These are phyloP conservation scores for Arctostaphylos glauca DNA, from an alignment of 148 eudicot species.

Conservation along the genomic window DNA sequence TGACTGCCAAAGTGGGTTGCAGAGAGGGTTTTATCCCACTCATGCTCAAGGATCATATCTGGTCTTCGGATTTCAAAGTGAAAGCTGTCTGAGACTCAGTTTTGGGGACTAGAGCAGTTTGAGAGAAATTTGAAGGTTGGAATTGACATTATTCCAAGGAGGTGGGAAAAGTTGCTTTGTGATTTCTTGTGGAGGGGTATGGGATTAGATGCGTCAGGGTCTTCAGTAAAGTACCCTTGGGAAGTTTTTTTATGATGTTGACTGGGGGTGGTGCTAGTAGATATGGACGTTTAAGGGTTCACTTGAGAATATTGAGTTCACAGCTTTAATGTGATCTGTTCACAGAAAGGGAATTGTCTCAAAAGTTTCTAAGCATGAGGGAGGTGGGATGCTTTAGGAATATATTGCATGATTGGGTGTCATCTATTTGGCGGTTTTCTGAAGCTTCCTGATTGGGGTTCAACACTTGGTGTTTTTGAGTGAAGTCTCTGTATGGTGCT, in stretches of 20 bases:
- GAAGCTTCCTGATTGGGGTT: not conserved
- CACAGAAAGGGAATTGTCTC: not conserved
- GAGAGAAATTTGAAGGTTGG: slow-evolving; percentile 2
- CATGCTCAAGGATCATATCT: not conserved
- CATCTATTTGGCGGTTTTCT: not conserved
- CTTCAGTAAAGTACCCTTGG: not conserved
- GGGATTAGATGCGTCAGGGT: not conserved
- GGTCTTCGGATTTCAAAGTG: not conserved
- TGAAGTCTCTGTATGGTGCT: not conserved
- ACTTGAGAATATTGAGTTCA: not conserved
- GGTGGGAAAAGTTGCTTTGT: not conserved
- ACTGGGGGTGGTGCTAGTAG: not conserved
- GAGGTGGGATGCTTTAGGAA: slow-evolving; percentile 1
- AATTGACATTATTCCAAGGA: not conserved
- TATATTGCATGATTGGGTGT: not conserved
- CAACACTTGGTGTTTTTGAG: not conserved
- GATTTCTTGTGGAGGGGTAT: not conserved
- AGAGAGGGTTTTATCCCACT: not conserved
- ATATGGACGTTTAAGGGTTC: not conserved
- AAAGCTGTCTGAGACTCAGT: not conserved
- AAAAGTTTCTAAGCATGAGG: not conserved
- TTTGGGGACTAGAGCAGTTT: not conserved
- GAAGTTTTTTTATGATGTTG: not conserved
- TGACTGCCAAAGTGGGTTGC: not conserved
- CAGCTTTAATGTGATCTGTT: not conserved